These are phyloP conservation scores for Monosporascus sp. DNA, from an alignment of 2,329 filamentous ascomycete genomes.

Conservation along the genomic window DNA sequence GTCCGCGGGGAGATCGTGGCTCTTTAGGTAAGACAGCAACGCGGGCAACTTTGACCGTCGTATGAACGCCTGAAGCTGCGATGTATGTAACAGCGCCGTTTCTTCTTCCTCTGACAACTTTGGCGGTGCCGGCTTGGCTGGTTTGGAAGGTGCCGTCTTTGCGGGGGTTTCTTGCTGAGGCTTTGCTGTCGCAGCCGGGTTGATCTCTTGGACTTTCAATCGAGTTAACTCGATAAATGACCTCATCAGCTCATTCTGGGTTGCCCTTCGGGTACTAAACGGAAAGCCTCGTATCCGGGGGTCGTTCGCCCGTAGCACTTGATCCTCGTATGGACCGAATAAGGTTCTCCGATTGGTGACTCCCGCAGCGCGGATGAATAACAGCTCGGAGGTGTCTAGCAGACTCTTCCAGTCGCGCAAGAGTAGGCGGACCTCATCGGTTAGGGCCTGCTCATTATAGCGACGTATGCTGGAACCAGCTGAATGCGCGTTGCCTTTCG, in stretches of 20 bases:
- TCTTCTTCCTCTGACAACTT: conserved; percentile 81
- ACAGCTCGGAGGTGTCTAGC: conserved; percentile 75
- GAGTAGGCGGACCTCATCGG: conserved; percentile 79
- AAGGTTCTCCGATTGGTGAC: conserved; percentile 79
- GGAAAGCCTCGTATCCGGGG: conserved; percentile 79
- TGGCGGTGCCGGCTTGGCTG: conserved; percentile 45
- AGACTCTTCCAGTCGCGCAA: conserved; percentile 79
- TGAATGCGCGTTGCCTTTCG: conserved; percentile 91
- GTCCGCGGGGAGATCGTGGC: conserved; percentile 63
- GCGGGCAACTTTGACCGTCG: conserved; percentile 86
- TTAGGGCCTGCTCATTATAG: conserved; percentile 88
- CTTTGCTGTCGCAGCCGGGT: conserved; percentile 54
- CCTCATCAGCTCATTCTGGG: conserved; percentile 90
- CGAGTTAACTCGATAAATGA: conserved; percentile 91
- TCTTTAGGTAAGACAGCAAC: conserved; percentile 75
- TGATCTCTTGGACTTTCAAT: conserved; percentile 75
- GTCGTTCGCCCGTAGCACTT: conserved; percentile 76
- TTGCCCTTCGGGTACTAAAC: conserved; percentile 86
- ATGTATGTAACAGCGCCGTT: conserved; percentile 73
- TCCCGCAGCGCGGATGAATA: conserved; percentile 88
- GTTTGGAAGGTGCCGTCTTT: conserved; percentile 39
- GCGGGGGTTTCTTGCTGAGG: conserved; percentile 33
- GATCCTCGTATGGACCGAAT: conserved; percentile 86
- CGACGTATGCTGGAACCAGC: conserved; percentile 84
- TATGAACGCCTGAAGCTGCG: conserved; percentile 81